These are phyloP conservation scores for Brettanomyces custersianus DNA, from an alignment of 805 yeast species.

Conservation along the genomic window DNA sequence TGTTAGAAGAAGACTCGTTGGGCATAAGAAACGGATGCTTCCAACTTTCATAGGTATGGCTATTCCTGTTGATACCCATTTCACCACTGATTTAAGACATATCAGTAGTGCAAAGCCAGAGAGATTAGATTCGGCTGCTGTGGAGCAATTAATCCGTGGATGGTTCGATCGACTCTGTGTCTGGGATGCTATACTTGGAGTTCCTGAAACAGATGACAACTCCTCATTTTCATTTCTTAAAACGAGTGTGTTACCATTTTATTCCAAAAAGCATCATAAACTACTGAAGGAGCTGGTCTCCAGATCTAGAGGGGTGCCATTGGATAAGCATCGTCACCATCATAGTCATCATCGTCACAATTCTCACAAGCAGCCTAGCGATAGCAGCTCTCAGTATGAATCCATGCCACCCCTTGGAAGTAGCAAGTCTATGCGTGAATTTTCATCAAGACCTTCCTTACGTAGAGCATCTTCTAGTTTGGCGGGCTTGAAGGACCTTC, in stretches of 20 bases:
- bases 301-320: slow-evolving; percentile 23
- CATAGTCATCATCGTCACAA: neutral
- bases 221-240: slow-evolving; percentile 22
- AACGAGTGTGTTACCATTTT: slow-evolving; percentile 22
- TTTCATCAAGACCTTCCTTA: neutral
- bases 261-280: slow-evolving; percentile 16
- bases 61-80: slow-evolving; percentile 13
- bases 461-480: neutral
- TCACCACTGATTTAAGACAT: slow-evolving; percentile 20
- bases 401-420: neutral
- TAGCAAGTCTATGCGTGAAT: neutral
- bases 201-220: slow-evolving; percentile 15
- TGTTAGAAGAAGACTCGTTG: slow-evolving; percentile 13
- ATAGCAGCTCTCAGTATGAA: neutral
- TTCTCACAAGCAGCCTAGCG: neutral
- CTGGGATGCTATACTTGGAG: slow-evolving; percentile 24
- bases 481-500: slow-evolving; percentile 9
- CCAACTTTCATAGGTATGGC: slow-evolving; percentile 27
- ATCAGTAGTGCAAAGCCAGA: neutral
- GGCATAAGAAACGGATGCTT: slow-evolving; percentile 23
- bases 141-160: slow-evolving; percentile 6
- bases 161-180: slow-evolving; percentile 25
- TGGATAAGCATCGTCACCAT: slow-evolving; percentile 6
- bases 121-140: neutral
- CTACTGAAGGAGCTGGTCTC: slow-evolving; percentile 19